Conservation (phyloP, 2,329 filamentous ascomycete species). For the Ophiosphaerella narmari region DNA sequence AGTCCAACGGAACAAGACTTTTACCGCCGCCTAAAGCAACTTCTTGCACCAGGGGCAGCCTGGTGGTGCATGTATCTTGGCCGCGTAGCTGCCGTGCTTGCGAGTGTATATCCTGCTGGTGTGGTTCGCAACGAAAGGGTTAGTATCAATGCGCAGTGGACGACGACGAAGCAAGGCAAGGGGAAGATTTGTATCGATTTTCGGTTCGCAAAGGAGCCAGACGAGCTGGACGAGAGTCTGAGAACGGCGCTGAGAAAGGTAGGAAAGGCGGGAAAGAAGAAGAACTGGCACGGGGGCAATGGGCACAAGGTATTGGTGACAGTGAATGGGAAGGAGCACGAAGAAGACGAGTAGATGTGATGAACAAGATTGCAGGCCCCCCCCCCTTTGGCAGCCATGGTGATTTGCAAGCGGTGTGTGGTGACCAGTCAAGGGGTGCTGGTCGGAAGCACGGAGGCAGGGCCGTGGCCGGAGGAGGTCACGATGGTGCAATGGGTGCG, state of each 20-base stretch:
- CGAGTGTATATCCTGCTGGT: slow-evolving; percentile 66
- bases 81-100: slow-evolving; percentile 62
- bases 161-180: slow-evolving; percentile 31
- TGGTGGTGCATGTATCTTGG: slow-evolving; percentile 72
- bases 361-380: slow-evolving; percentile 2
- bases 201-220: slow-evolving; percentile 25
- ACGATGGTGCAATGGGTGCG: slow-evolving; percentile 3
- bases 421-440: slow-evolving; percentile 9
- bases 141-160: slow-evolving; percentile 30
- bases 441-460: slow-evolving; percentile 16
- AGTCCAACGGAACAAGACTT: slow-evolving; percentile 62
- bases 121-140: slow-evolving; percentile 48
- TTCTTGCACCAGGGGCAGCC: slow-evolving; percentile 59
- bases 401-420: slow-evolving; percentile 36
- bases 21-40: slow-evolving; percentile 56
- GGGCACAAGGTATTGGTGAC: slow-evolving; percentile 37
- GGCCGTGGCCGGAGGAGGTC: slow-evolving; percentile 18
- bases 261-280: slow-evolving; percentile 47
- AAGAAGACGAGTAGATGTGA: slow-evolving; percentile 9
- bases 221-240: slow-evolving; percentile 41
- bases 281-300: slow-evolving; percentile 40
- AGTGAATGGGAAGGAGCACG: slow-evolving; percentile 32
- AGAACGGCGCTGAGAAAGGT: slow-evolving; percentile 36
- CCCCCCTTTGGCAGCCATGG: slow-evolving; percentile 17
- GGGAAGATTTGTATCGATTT: slow-evolving; percentile 38